Base-by-base conservation (phyloP, 1,284 basidiomycete genomes). In the Sutorius eximius region DNA sequence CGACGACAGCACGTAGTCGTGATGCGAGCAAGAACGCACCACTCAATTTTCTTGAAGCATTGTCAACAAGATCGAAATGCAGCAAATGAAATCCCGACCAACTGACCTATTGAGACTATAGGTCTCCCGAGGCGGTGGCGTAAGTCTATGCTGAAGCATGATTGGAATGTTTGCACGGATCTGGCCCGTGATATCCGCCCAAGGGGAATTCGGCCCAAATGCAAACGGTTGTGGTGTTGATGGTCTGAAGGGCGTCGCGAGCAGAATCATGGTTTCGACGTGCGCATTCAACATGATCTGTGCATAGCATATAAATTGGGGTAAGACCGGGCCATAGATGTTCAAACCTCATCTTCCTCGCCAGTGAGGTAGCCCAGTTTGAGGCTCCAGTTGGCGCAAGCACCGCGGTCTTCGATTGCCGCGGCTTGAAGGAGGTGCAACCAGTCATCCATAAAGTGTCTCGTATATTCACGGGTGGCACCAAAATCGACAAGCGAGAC, bases 401-500 rank as follows among this genome's bases (percentile, higher is more conserved):
- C 82, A 15, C 81, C 77, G 27, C 82, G 75, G 70, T 97, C 88
- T 45, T 86, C 85, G 0, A 70, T 66, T 15, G 93, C 82, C 0
- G 94, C 95, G 0, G 93, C 89, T 57, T 82, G 81, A 18, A 99
- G 80, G 20, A 98, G 79, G 29, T 77, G 76, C 58, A 92, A 80
- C 93, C 95, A 99, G 52, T 80, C 78, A 70, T 95, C 89, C 75
- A 98, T 95, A 68, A 99, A 99, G 56, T 82, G 80, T 60, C 86
- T 86, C 2, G 83, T 81, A 73, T 98, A 99, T 61, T 86, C 86
- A 38, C 95, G 81, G 0, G 93, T 93, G 3, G 97, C 96, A 24
- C 96, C 97, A 64, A 99, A 98, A 73, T 99, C 96, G 56, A 99
- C 92, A 20, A 99, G 78, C 64, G 94, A 91, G 49, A 98, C 79